phyloP scores from a whole-genome alignment of 2,329 filamentous ascomycete genomes.

The Ophioceras dolichostomum region DNA sequence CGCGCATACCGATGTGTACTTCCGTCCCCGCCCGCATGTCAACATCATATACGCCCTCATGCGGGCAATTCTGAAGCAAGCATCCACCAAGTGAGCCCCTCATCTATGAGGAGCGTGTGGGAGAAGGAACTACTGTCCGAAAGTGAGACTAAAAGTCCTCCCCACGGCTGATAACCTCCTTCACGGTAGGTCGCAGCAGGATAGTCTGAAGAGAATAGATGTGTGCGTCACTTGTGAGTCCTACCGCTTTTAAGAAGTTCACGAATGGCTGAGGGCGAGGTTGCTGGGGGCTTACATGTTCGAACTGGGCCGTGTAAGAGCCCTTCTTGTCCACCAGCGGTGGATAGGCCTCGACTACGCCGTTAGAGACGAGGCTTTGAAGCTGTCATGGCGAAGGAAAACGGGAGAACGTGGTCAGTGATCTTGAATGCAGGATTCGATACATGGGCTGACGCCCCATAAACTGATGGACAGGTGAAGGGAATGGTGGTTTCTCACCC shows the following conservation, averaged over 20 bases:
- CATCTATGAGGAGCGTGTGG: too few species aligned
- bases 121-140: too few species aligned
- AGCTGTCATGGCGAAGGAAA: conserved; percentile 39
- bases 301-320: conserved; percentile 86
- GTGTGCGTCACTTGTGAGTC: too few species aligned
- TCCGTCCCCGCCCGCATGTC: too few species aligned
- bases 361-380: conserved; percentile 71
- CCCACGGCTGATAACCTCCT: conserved; percentile 78
- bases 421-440: too few species aligned
- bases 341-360: conserved; percentile 83
- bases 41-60: too few species aligned
- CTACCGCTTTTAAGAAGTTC: background rate
- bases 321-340: conserved; percentile 87
- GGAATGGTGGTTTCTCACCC: conserved; percentile 44
- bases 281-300: conserved; percentile 90
- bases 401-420: too few species aligned
- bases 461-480: background rate
- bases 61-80: too few species aligned
- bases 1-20: too few species aligned
- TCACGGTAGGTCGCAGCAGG: conserved; percentile 64
- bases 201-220: too few species aligned
- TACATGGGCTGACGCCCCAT: too few species aligned
- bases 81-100: too few species aligned
- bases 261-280: conserved; percentile 5
- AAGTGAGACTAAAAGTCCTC: conserved; percentile 80